Base-by-base conservation (phyloP, 192 early-diverging fungal species). In the Mortierella claussenii region DNA sequence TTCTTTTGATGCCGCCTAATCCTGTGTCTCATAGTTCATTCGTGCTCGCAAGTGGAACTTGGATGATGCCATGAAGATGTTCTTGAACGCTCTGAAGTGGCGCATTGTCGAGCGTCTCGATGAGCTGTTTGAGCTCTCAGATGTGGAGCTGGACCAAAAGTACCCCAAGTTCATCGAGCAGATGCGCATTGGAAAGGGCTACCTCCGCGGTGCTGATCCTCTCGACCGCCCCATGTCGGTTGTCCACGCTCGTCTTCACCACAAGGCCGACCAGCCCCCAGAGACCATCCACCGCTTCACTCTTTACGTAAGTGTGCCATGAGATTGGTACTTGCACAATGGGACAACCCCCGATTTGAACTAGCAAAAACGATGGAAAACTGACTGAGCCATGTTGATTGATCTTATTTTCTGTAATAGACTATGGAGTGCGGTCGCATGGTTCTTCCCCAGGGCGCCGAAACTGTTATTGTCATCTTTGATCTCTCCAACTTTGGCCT, bases 21-120 rank as follows among this genome's bases (percentile, higher is more conserved):
- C 7, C 28, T 17, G 17, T 28, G 11, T 30, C 34, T n/a, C 13
- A 47, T 60, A 76, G 73, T 96, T 94, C 82, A 73, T 97, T 48
- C 88, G 95, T 37, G 96, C 96, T 30, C 87, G 96, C 62, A 97
- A 97, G 71, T 97, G 95, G 94, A 85, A 94, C 58, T 83, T 93
- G 23, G 82, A 91, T 47, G 89, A 89, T 55, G 93, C 95, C 11
- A 79, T 91, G 24, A 80, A 70, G 15, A 96, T 96, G 95, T 65
- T 91, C n/a, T 64, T 90, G 30, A 78, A 85, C 27, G 84, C 89
- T 15, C 69, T 97, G 63, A 83, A 86, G 54, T 97, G 96, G 96
- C 81, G 94, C 43, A 64, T 88, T 34, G 86, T 85, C 46, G 75
- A 79, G 51, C 78, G 80, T 50, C 33, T 83, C 15, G 82, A 83